Evolutionary conservation across 202 grass and related monocot genomes (phyloP), one percentile per base, ranked within the genome.

Genomic region (Musa balbisiana): DNA sequence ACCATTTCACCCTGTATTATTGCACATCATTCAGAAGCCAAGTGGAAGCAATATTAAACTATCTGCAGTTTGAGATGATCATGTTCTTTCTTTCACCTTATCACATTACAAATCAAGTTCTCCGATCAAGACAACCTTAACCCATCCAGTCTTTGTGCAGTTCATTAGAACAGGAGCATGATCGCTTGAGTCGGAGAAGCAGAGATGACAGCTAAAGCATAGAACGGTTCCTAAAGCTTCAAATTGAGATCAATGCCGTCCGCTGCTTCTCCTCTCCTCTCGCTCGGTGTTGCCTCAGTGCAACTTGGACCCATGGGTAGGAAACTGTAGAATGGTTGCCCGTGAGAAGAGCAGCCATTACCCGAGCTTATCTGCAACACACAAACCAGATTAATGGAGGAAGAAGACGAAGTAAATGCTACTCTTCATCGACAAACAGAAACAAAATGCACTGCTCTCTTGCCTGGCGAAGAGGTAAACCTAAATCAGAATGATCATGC

Each of bases 201-300:
- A 43, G 33, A 43, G 33, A 8, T 43, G 33, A 6, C 19, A 43
- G 67, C 67, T 49, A 52, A 70, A 51, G 17, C 33, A 8, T 51
- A 9, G n/a, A 70, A 19, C 29, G 3, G 51, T 24, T 73, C 80
- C 84, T 87, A 94, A 3, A 99, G 89, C 72, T 90, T 94, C 83
- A 94, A 84, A 52, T 88, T 90, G 20, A 99, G 80, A 80, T 99
- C 95, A 83, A 94, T 71, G 27, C 64, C 83, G 10, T 92, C 87
- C 0, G 81, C 67, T 62, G 75, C 60, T 49, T 83, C 81, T 53
- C 17, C 25, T 76, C 73, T 87, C 62, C 25, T 69, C 74, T 89
- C 87, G 68, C 52, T 73, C 4, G 69, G 64, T 62, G 87, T 13
- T 24, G 74, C 86, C 58, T 89, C 87, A 23, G 26, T 66, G 76